Base-by-base conservation (phyloP, 2,329 filamentous ascomycete genomes). In the Dissoconium aciculare region DNA sequence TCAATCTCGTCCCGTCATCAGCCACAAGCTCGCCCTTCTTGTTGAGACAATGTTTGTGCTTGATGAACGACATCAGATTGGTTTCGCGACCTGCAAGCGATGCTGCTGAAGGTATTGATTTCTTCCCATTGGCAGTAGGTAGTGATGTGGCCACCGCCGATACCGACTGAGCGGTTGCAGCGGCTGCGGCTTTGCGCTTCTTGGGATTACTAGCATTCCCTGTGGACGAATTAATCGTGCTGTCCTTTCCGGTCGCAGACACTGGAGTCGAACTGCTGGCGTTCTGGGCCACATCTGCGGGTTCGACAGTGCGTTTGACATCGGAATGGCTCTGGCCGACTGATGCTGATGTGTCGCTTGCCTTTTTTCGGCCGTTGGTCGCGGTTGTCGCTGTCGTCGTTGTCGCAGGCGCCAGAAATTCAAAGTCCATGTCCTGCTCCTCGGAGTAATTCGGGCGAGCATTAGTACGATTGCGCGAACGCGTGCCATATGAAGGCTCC, bases 391-490 rank as follows among this genome's bases (percentile, higher is more conserved):
- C n/a, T 12, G 31, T 41, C n/a, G 44, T 36, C 10, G 47, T 49
- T 38, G 54, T 54, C 37, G 45, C 55, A 38, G 56, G 53, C 28
- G 56, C 52, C 38, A 53, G 48, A 44, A 67, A 69, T 49, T 94
- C 87, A 54, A 84, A 82, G 53, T 95, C 89, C 57, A 81, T 74
- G 49, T 95, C 87, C 44, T 85, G 66, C 56, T 94, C 87, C 58
- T 98, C 89, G 30, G 89, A 87, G 57, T 98, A 98, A 58, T 98
- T 98, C 43, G 78, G 75, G 44, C 89, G 79, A 45, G 78, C 69
- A 43, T 69, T 73, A 48, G 71, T 76, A 50, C 85, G 78, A 58
- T 92, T 91, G 51, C 84, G 78, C 58, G 92, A 92, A 54, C 89
- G 79, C 53, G 89, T 98, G 50, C 87, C 87, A 58, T 98, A 28